Base-by-base conservation (phyloP, 2,329 filamentous ascomycete genomes). In the Phoma sp. region DNA sequence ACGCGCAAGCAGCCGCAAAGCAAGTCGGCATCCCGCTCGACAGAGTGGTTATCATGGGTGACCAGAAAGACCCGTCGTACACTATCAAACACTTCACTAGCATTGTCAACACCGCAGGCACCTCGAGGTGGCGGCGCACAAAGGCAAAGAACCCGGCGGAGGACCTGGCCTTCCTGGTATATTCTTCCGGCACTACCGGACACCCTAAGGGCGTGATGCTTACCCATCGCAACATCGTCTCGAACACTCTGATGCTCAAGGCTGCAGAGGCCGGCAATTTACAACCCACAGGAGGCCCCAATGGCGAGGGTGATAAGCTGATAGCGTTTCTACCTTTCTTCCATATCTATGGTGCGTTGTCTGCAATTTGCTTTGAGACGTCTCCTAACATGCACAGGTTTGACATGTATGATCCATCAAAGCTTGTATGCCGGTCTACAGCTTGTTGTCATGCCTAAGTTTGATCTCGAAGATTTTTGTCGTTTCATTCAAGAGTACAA, bases 201-300 rank as follows among this genome's bases (percentile, higher is more conserved):
- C 78, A 92, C 45, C 93, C 93, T 0, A 98, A 98, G 75, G 93
- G 93, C 13, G 93, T 97, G 11, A 89, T 91, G 84, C 80, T 97
- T 29, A 89, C 86, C 7, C 93, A 98, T 75, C 75, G 78, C 60
- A 97, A 97, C 71, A 87, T 96, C 55, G 84, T 96, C 9, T 79
- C 90, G 55, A 96, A 96, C 72, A 73, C 76, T 0, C 62, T 80
- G 58, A 77, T 79, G 72, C 71, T 78, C 48, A 70, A 68, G 45
- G 67, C 69, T 22, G 69, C 60, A 9, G 75, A 79, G 60, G 78
- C 76, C 1, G 78, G 77, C 0, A 80, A 85, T 38, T 72, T 90
- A 49, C 78, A 76, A 18, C 84, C 84, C 71, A 78, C 83, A 35
- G 86, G 86, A 4, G 82, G 84, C 0, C 69, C 78, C 2, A 83